Conservation (phyloP, 2,329 filamentous ascomycete genomes). For the Fusarium circinatum region DNA sequence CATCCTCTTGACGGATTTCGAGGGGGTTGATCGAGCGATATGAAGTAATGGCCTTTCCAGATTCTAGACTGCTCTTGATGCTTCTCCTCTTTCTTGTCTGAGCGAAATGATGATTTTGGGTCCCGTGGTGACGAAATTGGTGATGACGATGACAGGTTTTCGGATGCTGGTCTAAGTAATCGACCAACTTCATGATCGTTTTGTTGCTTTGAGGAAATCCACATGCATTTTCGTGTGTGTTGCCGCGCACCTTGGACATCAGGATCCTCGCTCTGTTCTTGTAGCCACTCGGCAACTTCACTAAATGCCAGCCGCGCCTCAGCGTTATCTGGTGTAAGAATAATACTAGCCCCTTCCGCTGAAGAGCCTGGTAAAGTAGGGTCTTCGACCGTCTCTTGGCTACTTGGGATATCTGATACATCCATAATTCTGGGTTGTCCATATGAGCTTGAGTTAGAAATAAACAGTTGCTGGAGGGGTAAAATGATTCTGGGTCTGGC, state of each 20-base stretch:
- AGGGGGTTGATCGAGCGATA: neutral
- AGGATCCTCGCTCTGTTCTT: accelerated
- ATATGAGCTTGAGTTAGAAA: neutral
- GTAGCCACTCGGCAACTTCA: accelerated
- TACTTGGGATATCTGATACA: neutral
- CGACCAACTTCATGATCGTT: accelerated
- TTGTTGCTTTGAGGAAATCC: neutral
- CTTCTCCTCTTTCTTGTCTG: accelerated
- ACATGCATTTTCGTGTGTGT: neutral
- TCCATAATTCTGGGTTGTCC: accelerated
- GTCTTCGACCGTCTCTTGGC: neutral
- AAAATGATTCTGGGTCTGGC: neutral
- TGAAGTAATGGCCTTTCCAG: neutral
- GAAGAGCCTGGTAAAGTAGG: neutral
- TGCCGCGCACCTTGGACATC: accelerated
- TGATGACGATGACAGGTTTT: accelerated
- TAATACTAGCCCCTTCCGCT: neutral
- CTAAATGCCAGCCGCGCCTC: neutral
- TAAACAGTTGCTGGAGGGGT: neutral
- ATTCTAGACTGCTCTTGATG: too few species aligned
- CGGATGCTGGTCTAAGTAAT: accelerated
- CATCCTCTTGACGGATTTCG: neutral
- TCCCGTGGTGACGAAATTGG: neutral
- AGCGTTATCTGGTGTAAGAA: neutral
- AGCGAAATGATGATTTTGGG: accelerated